Conservation (phyloP, 371 early-diverging fungal species). For the Mortierella sp. region DNA sequence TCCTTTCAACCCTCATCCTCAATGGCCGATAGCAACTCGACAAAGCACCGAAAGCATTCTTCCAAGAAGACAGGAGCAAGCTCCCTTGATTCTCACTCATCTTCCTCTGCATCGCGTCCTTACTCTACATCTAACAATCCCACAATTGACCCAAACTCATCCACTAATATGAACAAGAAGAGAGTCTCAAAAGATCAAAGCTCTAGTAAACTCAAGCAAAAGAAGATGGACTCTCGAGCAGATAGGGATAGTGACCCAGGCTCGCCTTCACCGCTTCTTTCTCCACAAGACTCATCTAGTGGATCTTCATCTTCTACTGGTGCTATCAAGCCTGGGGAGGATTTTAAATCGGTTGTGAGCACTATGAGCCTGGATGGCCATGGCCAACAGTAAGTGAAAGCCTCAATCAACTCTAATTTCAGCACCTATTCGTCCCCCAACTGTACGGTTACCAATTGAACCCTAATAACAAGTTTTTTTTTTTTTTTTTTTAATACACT, state of each 20-base stretch:
- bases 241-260: constrained; percentile 29
- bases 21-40: background rate
- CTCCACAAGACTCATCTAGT: constrained; percentile 33
- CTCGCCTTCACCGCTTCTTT: constrained; percentile 25
- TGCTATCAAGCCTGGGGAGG: constrained; percentile 13
- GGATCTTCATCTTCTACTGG: constrained; percentile 11
- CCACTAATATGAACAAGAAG: constrained; percentile 33
- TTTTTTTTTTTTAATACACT: background rate
- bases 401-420: constrained; percentile 9
- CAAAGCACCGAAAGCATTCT: constrained; percentile 16
- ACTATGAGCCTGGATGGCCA: constrained; percentile 54
- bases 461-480: background rate
- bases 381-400: constrained; percentile 47
- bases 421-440: too few species aligned
- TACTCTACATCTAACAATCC: background rate
- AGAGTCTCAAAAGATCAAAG: constrained; percentile 49
- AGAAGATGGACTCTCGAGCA: constrained; percentile 28
- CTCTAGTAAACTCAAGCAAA: constrained; percentile 39
- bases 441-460: background rate
- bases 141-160: background rate
- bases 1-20: constrained; percentile 15
- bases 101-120: constrained; percentile 7
- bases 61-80: constrained; percentile 22
- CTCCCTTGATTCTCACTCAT: constrained; percentile 18
- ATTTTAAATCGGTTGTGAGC: constrained; percentile 53